Base-by-base conservation (phyloP, 2,329 filamentous ascomycete species). In the Colletotrichum scovillei region DNA sequence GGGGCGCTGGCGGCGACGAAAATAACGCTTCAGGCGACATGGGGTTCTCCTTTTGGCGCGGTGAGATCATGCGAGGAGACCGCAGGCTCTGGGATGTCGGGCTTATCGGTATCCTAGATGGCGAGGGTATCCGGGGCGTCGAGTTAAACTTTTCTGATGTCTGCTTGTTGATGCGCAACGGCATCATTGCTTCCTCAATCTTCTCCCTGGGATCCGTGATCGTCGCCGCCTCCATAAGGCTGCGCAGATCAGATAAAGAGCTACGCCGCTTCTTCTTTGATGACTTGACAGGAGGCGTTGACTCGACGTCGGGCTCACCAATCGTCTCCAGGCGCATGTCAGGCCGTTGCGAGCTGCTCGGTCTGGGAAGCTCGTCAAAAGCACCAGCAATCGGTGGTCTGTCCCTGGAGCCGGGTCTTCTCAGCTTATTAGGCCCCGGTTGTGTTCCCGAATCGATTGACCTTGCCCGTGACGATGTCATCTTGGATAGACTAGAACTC, bases 211-310 rank as follows among this genome's bases (percentile, higher is more conserved):
- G 83, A 78, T 81, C 86, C 78, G 83, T 84, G 0, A 92, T 82
- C 12, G 86, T 88, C 9, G 92, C 87, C 68, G 90, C 87, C 53
- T 88, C 88, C 83, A 96, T 92, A 22, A 94, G 85, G 69, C 86
- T 88, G 76, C 91, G 93, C 60, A 98, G 87, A 81, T 98, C 96
- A 5, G 95, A 98, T 55, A 98, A 85, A 30, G 95, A 98, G 83
- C 95, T 98, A 80, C 96, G 92, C 68, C 96, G 90, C 85, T 97
- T 98, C 84, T 92, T 95, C 80, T 89, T 92, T 57, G 86, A 83
- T n/a, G 81, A 80, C 76, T 85, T 88, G 42, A 55, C 67, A 26
- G 63, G 53, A 52, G 67, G 71, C 38, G 77, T 75, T 4, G 80
- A 76, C 9, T 78, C 75, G 5, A 82, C 80, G 67, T 88, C 86